Evolutionary conservation across 495 filamentous ascomycete species (phyloP), one percentile per base, ranked within the genome.

Genomic region (Mycothermus thermophilus): DNA sequence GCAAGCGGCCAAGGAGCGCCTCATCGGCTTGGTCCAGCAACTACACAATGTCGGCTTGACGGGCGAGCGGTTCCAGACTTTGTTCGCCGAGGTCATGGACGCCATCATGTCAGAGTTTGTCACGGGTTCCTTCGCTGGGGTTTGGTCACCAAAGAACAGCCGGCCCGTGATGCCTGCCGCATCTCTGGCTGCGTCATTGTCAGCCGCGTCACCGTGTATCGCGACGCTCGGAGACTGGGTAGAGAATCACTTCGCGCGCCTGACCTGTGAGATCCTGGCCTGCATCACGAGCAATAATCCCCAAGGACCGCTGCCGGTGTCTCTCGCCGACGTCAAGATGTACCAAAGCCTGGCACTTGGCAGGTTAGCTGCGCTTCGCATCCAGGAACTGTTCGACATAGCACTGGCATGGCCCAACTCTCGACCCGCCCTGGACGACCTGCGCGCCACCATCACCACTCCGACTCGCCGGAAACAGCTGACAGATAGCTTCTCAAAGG

Each of bases 341-440:
- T 94, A 83, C 75, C 83, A 83, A 43, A 76, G 82, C 20, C 81
- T 88, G 42, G 81, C 75, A 10, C 60, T 88, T 37, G 73, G 77
- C 5, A 71, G 81, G 16, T 64, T 94, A n/a, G 86, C 84, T 3
- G 69, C 72, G 26, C 67, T 90, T 16, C 76, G 88, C 20, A 83
- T 80, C 8, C 64, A 72, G 2, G 83, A 93, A 48, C 62, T 97
- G 5, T 97, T 95, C 43, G 79, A 93, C 41, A 81, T 93, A 34
- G 75, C 93, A 28, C 69, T 86, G 23, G 72, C 76, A 15, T 95
- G 90, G 90, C 82, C 84, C 18, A 49, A 67, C 11, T 85, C 78
- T 40, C 67, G 67, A 20, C 83, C 82, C n/a, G 87, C 81, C 4
- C 74, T 95, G 30, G 74, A 88, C 34, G 90, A 96, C 55, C 56